phyloP scores from a whole-genome alignment of 495 filamentous ascomycete species.

The Glonium stellatum region DNA sequence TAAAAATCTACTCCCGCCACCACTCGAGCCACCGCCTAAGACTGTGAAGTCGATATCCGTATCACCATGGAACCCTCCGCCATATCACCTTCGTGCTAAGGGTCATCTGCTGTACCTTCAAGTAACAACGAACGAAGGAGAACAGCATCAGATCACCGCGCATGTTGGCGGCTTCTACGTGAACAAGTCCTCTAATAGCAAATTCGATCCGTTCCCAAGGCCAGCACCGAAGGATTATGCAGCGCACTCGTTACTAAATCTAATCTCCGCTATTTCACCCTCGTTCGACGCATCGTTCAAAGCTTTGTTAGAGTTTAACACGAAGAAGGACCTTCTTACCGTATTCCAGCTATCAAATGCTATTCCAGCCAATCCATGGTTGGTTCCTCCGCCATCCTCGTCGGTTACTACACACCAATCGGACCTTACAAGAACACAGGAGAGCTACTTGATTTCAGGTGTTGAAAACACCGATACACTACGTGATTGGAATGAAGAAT shows the following conservation, averaged over 20 bases:
- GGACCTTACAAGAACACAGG: slow-evolving; percentile 84
- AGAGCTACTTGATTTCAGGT: slow-evolving; percentile 81
- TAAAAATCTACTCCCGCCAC: slow-evolving; percentile 61
- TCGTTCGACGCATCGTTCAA: slow-evolving; percentile 70
- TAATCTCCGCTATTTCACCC: slow-evolving; percentile 71
- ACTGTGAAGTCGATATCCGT: slow-evolving; percentile 82
- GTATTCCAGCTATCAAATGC: slow-evolving; percentile 94
- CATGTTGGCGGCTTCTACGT: slow-evolving; percentile 94
- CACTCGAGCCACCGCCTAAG: slow-evolving; percentile 63
- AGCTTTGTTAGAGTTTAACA: slow-evolving; percentile 70
- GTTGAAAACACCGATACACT: slow-evolving; percentile 89
- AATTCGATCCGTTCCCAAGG: slow-evolving; percentile 84
- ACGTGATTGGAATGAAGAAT: slow-evolving; percentile 98
- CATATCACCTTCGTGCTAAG: slow-evolving; percentile 79
- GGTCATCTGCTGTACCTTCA: slow-evolving; percentile 91
- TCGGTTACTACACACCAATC: slow-evolving; percentile 62
- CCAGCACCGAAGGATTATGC: slow-evolving; percentile 58
- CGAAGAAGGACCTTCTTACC: slow-evolving; percentile 74
- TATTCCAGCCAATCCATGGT: slow-evolving; percentile 86
- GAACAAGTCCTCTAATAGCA: slow-evolving; percentile 82
- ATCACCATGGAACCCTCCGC: slow-evolving; percentile 94
- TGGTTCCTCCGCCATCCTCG: slow-evolving; percentile 62
- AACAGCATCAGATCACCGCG: slow-evolving; percentile 86
- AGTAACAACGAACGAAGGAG: slow-evolving; percentile 81
- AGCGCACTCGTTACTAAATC: slow-evolving; percentile 78